Percentiles rank a stretch among this genome's conserved stretches.
These are phyloP conservation scores for Colletotrichum kahawae DNA, from an alignment of 2,329 filamentous ascomycete species.

Conservation along the genomic window DNA sequence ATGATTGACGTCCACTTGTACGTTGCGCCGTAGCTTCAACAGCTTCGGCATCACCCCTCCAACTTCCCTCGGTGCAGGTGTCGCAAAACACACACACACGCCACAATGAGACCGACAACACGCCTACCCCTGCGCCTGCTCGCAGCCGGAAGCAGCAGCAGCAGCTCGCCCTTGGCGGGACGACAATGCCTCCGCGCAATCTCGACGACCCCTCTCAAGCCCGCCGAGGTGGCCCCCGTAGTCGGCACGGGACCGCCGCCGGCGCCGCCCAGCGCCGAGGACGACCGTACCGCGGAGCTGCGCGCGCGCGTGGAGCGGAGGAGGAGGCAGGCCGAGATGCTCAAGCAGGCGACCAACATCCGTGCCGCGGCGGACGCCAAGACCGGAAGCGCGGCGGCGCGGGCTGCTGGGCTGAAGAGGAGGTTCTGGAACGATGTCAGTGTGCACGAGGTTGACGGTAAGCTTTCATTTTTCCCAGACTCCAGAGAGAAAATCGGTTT, in stretches of 20 bases:
- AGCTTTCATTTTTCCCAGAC: conserved; percentile 13
- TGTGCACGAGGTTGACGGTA: conserved; percentile 72
- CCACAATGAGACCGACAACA: conserved; percentile 45
- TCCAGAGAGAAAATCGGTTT: not conserved
- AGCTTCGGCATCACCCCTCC: not conserved
- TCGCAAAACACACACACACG: not conserved
- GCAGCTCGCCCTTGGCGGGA: conserved; percentile 6
- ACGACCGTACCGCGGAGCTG: conserved; percentile 29
- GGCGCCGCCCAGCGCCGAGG: conserved; percentile 49
- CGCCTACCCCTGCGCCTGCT: conserved; percentile 39
- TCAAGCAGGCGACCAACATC: conserved; percentile 56
- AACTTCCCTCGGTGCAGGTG: not conserved
- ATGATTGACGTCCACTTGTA: not conserved
- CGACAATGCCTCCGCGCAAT: conserved; percentile 32
- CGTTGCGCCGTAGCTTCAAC: not conserved
- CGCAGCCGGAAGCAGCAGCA: not conserved
- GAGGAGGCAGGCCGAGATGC: conserved; percentile 58
- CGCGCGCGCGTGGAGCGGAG: conserved; percentile 53
- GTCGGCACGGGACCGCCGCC: conserved; percentile 66
- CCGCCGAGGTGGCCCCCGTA: conserved; percentile 56
- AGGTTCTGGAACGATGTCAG: conserved; percentile 89
- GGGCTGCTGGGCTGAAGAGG: conserved; percentile 60
- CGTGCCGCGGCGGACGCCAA: conserved; percentile 38
- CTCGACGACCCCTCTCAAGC: conserved; percentile 29
- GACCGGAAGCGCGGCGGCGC: conserved; percentile 27